phyloP scores from a whole-genome alignment of 148 eudicot species.

The Vaccinium macrocarpon region DNA sequence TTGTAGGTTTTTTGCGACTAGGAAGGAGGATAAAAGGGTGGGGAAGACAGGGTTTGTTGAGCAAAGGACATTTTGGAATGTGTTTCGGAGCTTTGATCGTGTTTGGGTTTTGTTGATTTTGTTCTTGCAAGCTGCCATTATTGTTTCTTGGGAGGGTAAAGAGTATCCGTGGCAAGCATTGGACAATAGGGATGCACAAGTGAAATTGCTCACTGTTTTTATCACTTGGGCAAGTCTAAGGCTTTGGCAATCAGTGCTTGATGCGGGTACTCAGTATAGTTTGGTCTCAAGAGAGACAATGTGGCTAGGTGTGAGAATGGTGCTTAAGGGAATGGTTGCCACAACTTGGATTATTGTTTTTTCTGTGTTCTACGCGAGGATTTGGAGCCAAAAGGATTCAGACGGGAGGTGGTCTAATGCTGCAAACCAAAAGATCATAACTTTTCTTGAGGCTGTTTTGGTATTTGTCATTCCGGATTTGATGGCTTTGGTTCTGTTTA shows the following conservation, averaged over 20 bases:
- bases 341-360: constrained; percentile 74
- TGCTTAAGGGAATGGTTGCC: constrained; percentile 76
- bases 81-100: constrained; percentile 85
- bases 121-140: constrained; percentile 67
- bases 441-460: constrained; percentile 60
- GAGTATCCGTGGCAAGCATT: constrained; percentile 57
- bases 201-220: constrained; percentile 69
- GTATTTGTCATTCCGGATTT: constrained; percentile 76
- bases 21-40: constrained; percentile 36
- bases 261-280: constrained; percentile 95
- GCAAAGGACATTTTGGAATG: constrained; percentile 93
- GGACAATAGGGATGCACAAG: constrained; percentile 56
- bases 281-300: constrained; percentile 58
- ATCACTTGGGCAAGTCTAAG: constrained; percentile 80
- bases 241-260: constrained; percentile 69
- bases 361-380: constrained; percentile 66
- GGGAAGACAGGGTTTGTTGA: constrained; percentile 96
- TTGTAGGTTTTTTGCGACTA: constrained; percentile 38
- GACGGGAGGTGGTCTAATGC: constrained; percentile 58
- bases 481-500: constrained; percentile 61
- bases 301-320: constrained; percentile 82
- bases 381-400: constrained; percentile 74
- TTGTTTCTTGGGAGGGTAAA: constrained; percentile 55
- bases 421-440: constrained; percentile 43
- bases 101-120: constrained; percentile 77